Conservation (phyloP, 495 filamentous ascomycete species). For the Tetracladium setigerum region DNA sequence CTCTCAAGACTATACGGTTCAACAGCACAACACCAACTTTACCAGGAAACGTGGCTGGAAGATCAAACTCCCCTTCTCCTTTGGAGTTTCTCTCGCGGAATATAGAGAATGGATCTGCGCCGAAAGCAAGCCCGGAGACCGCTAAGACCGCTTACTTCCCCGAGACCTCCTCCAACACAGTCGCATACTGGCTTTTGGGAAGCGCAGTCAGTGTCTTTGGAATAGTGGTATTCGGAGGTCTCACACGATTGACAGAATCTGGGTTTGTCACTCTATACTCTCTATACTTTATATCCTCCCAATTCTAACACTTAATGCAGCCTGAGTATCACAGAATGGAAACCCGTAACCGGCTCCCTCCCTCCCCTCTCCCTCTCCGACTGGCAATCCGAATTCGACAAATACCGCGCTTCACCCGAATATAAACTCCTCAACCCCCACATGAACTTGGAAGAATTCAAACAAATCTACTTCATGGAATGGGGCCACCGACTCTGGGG, state of each 20-base stretch:
- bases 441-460: slow-evolving; percentile 89
- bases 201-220: slow-evolving; percentile 92
- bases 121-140: slow-evolving; percentile 1
- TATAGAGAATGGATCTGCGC: slow-evolving; percentile 8
- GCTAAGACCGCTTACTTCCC: slow-evolving; percentile 50
- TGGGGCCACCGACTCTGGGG: slow-evolving; percentile 97
- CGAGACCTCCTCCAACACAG: slow-evolving; percentile 58
- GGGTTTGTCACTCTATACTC: slow-evolving; percentile 50
- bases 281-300: background rate
- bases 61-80: slow-evolving; percentile 6
- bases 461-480: slow-evolving; percentile 99
- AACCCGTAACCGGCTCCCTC: slow-evolving; percentile 87
- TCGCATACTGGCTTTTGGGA: slow-evolving; percentile 88
- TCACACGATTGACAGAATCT: slow-evolving; percentile 92
- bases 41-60: background rate
- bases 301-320: slow-evolving; percentile 32
- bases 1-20: slow-evolving; percentile 16
- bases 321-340: slow-evolving; percentile 98
- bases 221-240: slow-evolving; percentile 89
- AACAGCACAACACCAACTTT: slow-evolving; percentile 13
- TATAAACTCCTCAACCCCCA: slow-evolving; percentile 82
- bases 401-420: slow-evolving; percentile 86
- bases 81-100: slow-evolving; percentile 15
- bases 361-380: slow-evolving; percentile 67
- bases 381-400: slow-evolving; percentile 88